Percentiles rank a stretch among this genome's conserved stretches.
phyloP scores from a whole-genome alignment of 768 basidiomycete genomes.

The Dendrothele bispora region DNA sequence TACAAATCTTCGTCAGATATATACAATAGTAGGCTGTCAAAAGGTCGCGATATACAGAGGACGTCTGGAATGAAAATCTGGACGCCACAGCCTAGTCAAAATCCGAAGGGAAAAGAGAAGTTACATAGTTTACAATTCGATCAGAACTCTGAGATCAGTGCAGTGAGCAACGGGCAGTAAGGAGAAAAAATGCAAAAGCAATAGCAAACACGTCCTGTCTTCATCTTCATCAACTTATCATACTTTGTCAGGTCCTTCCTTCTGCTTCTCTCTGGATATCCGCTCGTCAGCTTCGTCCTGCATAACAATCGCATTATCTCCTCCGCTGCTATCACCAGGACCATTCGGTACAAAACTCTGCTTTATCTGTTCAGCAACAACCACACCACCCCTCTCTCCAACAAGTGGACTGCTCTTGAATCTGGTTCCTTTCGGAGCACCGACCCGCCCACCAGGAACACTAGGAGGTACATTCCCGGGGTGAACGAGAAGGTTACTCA shows the following conservation, averaged over 20 bases:
- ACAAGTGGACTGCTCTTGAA: constrained; percentile 78
- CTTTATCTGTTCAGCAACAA: constrained; percentile 52
- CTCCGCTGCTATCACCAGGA: constrained; percentile 6
- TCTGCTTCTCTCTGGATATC: constrained; percentile 34
- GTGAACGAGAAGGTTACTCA: constrained; percentile 11
- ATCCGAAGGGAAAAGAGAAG: too few relatives aligned
- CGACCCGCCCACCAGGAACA: constrained; percentile 18
- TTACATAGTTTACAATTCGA: too few relatives aligned
- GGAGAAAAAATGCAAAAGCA: too few relatives aligned
- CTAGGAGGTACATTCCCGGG: constrained; percentile 3
- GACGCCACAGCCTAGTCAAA: too few relatives aligned
- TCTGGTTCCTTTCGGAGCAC: constrained; percentile 44
- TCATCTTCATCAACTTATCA: too few relatives aligned
- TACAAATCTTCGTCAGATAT: too few relatives aligned
- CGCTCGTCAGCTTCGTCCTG: constrained; percentile 22
- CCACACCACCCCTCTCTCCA: constrained; percentile 39
- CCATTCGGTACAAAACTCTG: constrained; percentile 22
- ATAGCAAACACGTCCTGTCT: too few relatives aligned
- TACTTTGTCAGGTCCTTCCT: constrained; percentile 31
- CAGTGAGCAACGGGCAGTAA: too few relatives aligned
- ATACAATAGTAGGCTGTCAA: too few relatives aligned
- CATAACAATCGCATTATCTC: constrained; percentile 15
- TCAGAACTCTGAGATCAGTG: too few relatives aligned
- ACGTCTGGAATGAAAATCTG: too few relatives aligned
- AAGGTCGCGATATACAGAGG: too few relatives aligned